Percentiles rank a stretch among this genome's conserved stretches.
Conservation (phyloP, 106 monocot genomes). For the Dendrobium nobile region DNA sequence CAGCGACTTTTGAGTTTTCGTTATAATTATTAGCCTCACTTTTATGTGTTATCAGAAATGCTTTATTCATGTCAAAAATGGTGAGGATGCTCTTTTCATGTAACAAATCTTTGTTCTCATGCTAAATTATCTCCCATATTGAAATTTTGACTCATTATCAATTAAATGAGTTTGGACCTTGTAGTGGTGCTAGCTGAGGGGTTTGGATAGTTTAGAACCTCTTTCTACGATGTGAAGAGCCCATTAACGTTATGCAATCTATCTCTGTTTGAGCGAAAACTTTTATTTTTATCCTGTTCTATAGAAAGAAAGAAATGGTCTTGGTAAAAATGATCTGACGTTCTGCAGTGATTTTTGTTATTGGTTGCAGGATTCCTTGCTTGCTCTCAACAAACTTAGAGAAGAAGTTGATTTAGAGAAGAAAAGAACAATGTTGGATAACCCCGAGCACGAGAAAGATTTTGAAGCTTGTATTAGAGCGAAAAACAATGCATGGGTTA, state of each 20-base stretch:
- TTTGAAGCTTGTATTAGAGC: constrained; percentile 82
- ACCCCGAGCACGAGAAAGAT: constrained; percentile 53
- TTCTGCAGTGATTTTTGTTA: not conserved
- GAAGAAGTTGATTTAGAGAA: constrained; percentile 89
- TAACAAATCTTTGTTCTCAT: too few relatives aligned
- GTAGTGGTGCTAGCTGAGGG: not conserved
- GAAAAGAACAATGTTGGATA: constrained; percentile 34
- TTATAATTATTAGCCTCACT: too few relatives aligned
- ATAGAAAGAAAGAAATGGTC: too few relatives aligned
- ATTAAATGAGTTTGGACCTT: too few relatives aligned
- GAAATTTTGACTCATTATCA: too few relatives aligned
- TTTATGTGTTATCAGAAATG: too few relatives aligned
- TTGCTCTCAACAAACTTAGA: constrained; percentile 74
- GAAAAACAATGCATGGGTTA: constrained; percentile 89
- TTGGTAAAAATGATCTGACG: too few relatives aligned
- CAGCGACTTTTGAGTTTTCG: too few relatives aligned
- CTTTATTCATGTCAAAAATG: too few relatives aligned
- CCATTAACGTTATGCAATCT: not conserved
- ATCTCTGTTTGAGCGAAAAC: not conserved
- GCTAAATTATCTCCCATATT: too few relatives aligned
- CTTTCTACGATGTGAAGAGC: not conserved
- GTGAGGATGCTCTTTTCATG: too few relatives aligned
- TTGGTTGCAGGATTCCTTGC: constrained; percentile 67
- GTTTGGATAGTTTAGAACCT: not conserved
- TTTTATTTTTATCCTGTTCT: too few relatives aligned